Conservation (phyloP, 2,329 filamentous ascomycete genomes). For the Fusarium siculi region DNA sequence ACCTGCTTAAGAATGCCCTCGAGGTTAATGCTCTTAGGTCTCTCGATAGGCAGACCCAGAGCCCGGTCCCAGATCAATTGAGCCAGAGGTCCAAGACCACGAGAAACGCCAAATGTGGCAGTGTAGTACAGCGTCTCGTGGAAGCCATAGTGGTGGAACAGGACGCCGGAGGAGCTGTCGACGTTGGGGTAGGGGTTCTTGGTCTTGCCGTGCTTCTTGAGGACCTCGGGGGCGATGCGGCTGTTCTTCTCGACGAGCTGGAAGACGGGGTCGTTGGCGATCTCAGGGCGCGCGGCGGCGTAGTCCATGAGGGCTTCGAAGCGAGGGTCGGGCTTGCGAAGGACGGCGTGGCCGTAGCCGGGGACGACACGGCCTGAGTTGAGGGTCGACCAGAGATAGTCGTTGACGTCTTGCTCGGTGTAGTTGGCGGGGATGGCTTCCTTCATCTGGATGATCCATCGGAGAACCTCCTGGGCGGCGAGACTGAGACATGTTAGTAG, state of each 20-base stretch:
- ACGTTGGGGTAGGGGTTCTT: slow-evolving; percentile 99
- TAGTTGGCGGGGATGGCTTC: slow-evolving; percentile 82
- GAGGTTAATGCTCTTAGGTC: slow-evolving; percentile 97
- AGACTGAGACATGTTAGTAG: slow-evolving; percentile 60
- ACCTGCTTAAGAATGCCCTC: slow-evolving; percentile 81
- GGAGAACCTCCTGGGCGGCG: slow-evolving; percentile 94
- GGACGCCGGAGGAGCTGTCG: slow-evolving; percentile 89
- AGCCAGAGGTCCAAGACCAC: slow-evolving; percentile 85
- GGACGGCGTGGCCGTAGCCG: slow-evolving; percentile 94
- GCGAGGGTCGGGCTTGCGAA: slow-evolving; percentile 95
- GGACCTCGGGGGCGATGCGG: slow-evolving; percentile 87
- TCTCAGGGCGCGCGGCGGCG: slow-evolving; percentile 84
- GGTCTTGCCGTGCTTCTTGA: slow-evolving; percentile 96
- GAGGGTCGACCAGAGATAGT: slow-evolving; percentile 92
- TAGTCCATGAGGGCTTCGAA: slow-evolving; percentile 98
- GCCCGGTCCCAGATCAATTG: slow-evolving; percentile 97
- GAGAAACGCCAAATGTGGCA: slow-evolving; percentile 74
- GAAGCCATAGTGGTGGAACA: slow-evolving; percentile 99
- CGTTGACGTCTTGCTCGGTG: slow-evolving; percentile 82
- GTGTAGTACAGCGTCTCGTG: slow-evolving; percentile 96
- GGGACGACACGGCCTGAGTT: slow-evolving; percentile 95
- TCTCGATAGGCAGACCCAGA: slow-evolving; percentile 92
- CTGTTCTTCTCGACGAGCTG: slow-evolving; percentile 93
- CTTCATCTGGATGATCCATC: slow-evolving; percentile 98
- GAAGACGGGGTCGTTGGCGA: slow-evolving; percentile 89